Percentiles rank a stretch among this genome's conserved stretches.
Evolutionary conservation across 2,329 filamentous ascomycete species (phyloP).

Genomic region (Arthroderma sp.): DNA sequence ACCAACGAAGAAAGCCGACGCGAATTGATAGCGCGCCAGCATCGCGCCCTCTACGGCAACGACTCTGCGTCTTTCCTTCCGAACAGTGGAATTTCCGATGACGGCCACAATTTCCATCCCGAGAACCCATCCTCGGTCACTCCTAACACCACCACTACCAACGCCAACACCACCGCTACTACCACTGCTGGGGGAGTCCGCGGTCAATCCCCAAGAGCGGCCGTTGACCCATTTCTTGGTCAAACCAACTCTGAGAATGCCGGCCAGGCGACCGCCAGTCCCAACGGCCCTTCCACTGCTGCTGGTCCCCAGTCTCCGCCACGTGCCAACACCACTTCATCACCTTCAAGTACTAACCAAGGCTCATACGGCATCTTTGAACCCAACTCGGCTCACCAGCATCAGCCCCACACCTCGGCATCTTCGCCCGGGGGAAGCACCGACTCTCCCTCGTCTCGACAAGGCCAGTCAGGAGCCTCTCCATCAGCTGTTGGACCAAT

Average conservation of each 20-base stretch:
- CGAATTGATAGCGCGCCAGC: slow-evolving; percentile 89
- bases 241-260: slow-evolving; percentile 41
- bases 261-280: slow-evolving; percentile 29
- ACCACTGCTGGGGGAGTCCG: slow-evolving; percentile 50
- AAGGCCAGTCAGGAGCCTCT: slow-evolving; percentile 42
- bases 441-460: slow-evolving; percentile 58
- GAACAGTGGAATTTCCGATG: slow-evolving; percentile 53
- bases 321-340: slow-evolving; percentile 72
- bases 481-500: slow-evolving; percentile 71
- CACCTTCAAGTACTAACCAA: slow-evolving; percentile 42
- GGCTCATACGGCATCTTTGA: slow-evolving; percentile 50
- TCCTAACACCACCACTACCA: slow-evolving; percentile 25
- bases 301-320: slow-evolving; percentile 40
- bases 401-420: slow-evolving; percentile 64
- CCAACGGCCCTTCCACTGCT: slow-evolving; percentile 29
- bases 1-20: slow-evolving; percentile 95
- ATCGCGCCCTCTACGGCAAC: slow-evolving; percentile 82
- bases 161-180: background rate
- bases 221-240: slow-evolving; percentile 55
- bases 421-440: slow-evolving; percentile 61
- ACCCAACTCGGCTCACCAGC: slow-evolving; percentile 41
- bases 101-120: slow-evolving; percentile 49
- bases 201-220: slow-evolving; percentile 60
- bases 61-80: slow-evolving; percentile 54
- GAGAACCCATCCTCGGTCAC: slow-evolving; percentile 53